phyloP scores from a whole-genome alignment of 1,139 yeast genomes.

The Spathaspora sp. region DNA sequence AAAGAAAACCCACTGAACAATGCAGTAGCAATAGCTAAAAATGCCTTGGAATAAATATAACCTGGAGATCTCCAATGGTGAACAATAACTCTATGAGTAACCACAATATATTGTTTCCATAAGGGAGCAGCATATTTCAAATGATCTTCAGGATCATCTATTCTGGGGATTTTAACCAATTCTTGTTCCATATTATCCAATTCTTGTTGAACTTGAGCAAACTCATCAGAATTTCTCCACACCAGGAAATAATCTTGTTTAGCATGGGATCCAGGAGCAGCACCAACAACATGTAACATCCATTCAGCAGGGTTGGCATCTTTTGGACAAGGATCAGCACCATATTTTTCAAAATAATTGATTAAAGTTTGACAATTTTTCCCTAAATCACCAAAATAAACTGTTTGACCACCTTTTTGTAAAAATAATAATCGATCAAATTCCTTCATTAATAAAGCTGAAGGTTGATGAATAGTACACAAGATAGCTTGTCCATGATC shows the following conservation, averaged over 20 bases:
- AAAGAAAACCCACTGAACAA: constrained; percentile 49
- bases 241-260: constrained; percentile 32
- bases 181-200: constrained; percentile 32
- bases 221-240: constrained; percentile 31
- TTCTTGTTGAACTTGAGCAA: constrained; percentile 19
- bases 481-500: constrained; percentile 44
- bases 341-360: constrained; percentile 57
- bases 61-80: constrained; percentile 47
- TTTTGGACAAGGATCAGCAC: constrained; percentile 45
- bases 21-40: constrained; percentile 40
- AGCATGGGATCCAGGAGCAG: constrained; percentile 35
- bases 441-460: constrained; percentile 36
- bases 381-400: constrained; percentile 69
- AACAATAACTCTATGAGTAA: constrained; percentile 26
- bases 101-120: constrained; percentile 25
- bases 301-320: constrained; percentile 57
- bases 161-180: constrained; percentile 26
- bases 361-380: constrained; percentile 48
- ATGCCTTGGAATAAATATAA: constrained; percentile 40
- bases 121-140: constrained; percentile 27
- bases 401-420: constrained; percentile 56
- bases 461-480: constrained; percentile 46
- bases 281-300: constrained; percentile 53
- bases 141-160: constrained; percentile 21
- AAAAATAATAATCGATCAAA: constrained; percentile 38